Percentiles rank a stretch among this genome's conserved stretches.
Conservation (phyloP, 1,284 basidiomycete genomes). For the Vanrija pseudolonga region DNA sequence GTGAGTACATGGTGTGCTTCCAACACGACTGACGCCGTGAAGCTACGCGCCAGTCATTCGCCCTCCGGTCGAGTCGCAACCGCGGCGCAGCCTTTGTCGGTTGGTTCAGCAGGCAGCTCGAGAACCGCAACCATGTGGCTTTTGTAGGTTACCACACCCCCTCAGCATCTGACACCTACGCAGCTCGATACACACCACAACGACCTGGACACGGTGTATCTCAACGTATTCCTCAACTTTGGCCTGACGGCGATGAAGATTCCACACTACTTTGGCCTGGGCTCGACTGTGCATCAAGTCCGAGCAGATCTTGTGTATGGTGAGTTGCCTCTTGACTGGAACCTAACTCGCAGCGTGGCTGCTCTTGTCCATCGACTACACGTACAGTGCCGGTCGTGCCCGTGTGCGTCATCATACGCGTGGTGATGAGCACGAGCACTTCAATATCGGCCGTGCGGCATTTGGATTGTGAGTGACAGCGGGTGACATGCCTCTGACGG, state of each 20-base stretch:
- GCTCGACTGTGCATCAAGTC: conserved; percentile 52
- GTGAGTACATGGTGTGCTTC: conserved; percentile 49
- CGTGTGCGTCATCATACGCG: conserved; percentile 33
- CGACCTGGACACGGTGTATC: conserved; percentile 58
- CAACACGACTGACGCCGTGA: neutral
- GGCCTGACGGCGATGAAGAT: conserved; percentile 84
- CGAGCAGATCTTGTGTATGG: conserved; percentile 13
- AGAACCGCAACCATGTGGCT: conserved; percentile 48
- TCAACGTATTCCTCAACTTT: conserved; percentile 84
- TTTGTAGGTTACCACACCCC: conserved; percentile 28
- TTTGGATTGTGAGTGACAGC: conserved; percentile 60
- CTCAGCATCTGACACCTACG: neutral
- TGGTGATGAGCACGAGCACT: conserved; percentile 22
- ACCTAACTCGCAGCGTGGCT: conserved; percentile 23
- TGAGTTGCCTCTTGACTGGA: neutral
- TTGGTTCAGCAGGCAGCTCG: conserved; percentile 47
- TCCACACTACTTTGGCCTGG: conserved; percentile 66
- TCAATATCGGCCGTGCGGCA: conserved; percentile 54
- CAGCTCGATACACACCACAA: conserved; percentile 71
- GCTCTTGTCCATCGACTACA: conserved; percentile 31
- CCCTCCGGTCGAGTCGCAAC: conserved; percentile 32
- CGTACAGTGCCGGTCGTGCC: conserved; percentile 38
- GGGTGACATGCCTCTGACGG: conserved; percentile 1
- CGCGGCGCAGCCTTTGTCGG: conserved; percentile 36
- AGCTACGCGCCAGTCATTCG: conserved; percentile 47